A percentile compares a stretch with the other conserved stretches of the same genome.
Conservation (phyloP, 306 rosid genomes). For the Ziziphus jujuba region DNA sequence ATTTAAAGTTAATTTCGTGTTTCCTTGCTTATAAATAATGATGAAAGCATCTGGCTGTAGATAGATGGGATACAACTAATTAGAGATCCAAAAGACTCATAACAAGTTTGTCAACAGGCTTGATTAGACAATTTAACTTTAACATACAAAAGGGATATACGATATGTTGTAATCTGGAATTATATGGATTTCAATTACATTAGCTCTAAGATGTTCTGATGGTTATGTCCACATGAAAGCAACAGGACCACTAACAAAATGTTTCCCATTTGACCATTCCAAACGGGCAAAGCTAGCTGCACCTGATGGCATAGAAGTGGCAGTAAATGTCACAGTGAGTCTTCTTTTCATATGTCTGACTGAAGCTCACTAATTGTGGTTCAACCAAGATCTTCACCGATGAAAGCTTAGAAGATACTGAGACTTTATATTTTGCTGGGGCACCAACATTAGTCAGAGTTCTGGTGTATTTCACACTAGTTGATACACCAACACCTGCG, state of each 20-base stretch:
- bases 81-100: no score
- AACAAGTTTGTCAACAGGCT: no score
- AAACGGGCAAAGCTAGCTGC: constrained; percentile 51
- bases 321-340: constrained; percentile 55
- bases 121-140: no score
- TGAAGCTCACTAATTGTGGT: constrained; percentile 54
- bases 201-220: no score
- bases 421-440: constrained; percentile 50
- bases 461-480: constrained; percentile 50
- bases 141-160: no score
- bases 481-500: constrained; percentile 30
- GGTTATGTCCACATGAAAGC: constrained; percentile 73
- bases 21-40: no score
- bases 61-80: no score
- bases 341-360: constrained; percentile 40
- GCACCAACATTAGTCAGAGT: constrained; percentile 42
- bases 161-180: no score
- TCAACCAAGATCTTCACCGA: constrained; percentile 56
- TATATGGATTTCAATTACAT: no score
- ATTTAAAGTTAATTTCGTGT: no score
- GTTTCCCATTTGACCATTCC: constrained; percentile 75
- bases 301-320: constrained; percentile 45
- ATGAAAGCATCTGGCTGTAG: no score
- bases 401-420: constrained; percentile 29
- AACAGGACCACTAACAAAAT: constrained; percentile 58